phyloP scores from a whole-genome alignment of 345 rosid genomes.

The Citrus sinensis region DNA sequence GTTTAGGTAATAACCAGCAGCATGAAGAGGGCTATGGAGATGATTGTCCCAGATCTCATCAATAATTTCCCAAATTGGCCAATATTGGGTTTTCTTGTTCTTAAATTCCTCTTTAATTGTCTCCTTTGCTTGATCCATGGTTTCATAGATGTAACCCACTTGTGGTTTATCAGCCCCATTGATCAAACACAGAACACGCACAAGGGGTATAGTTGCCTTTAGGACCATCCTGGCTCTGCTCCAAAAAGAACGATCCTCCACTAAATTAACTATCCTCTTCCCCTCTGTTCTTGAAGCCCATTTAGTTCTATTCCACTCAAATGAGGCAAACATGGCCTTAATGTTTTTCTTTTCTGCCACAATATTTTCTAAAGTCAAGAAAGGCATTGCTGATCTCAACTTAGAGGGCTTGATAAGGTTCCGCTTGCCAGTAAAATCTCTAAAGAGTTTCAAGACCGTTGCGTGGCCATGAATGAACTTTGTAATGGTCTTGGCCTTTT shows the following conservation, averaged over 20 bases:
- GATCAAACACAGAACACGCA: slow-evolving; percentile 35
- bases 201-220: slow-evolving; percentile 45
- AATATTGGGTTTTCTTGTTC: slow-evolving; percentile 24
- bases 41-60: slow-evolving; percentile 56
- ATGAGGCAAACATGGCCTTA: slow-evolving; percentile 39
- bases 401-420: slow-evolving; percentile 36
- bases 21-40: slow-evolving; percentile 64
- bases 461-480: slow-evolving; percentile 34
- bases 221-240: slow-evolving; percentile 33
- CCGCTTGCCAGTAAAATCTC: slow-evolving; percentile 17
- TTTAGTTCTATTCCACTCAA: slow-evolving; percentile 32
- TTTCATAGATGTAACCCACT: slow-evolving; percentile 59
- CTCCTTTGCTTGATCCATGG: slow-evolving; percentile 59
- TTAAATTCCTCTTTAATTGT: slow-evolving; percentile 31
- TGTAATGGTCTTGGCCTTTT: slow-evolving; percentile 35
- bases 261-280: slow-evolving; percentile 26
- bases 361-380: slow-evolving; percentile 44
- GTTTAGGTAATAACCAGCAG: slow-evolving; percentile 61
- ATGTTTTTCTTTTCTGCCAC: slow-evolving; percentile 36
- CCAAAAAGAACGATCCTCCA: slow-evolving; percentile 49
- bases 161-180: slow-evolving; percentile 31
- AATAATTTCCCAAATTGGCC: slow-evolving; percentile 48
- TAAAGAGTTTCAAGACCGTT: slow-evolving; percentile 24
- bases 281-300: slow-evolving; percentile 34
- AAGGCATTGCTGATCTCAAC: slow-evolving; percentile 34